Conservation (phyloP, 495 filamentous ascomycete species). For the Penicillium argentinense region DNA sequence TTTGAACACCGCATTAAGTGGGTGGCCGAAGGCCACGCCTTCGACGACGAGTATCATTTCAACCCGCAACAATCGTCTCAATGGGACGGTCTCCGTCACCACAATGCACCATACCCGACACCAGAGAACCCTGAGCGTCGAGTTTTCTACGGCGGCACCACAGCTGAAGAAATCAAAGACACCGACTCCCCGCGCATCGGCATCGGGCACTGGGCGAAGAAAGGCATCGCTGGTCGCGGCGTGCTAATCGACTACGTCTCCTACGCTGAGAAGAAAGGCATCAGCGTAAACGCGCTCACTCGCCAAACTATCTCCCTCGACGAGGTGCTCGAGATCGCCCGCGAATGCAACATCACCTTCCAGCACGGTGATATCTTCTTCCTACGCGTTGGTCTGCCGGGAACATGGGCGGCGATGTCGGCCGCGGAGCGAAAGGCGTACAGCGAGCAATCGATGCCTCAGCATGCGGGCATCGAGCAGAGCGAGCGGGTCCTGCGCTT, state of each 20-base stretch:
- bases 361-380: constrained; percentile 67
- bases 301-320: constrained; percentile 61
- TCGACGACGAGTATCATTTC: constrained; percentile 69
- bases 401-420: constrained; percentile 42
- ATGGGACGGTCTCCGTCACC: constrained; percentile 77
- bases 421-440: constrained; percentile 36
- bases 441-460: constrained; percentile 43
- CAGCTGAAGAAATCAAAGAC: constrained; percentile 51
- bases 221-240: constrained; percentile 56
- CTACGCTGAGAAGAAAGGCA: constrained; percentile 47
- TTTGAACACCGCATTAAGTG: constrained; percentile 60
- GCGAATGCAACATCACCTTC: constrained; percentile 61
- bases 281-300: constrained; percentile 55
- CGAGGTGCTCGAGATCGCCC: constrained; percentile 45
- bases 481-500: constrained; percentile 65
- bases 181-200: constrained; percentile 52
- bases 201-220: constrained; percentile 46
- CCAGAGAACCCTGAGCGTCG: constrained; percentile 34
- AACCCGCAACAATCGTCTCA: constrained; percentile 77
- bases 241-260: constrained; percentile 56
- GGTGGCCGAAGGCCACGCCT: constrained; percentile 48
- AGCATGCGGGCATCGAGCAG: constrained; percentile 61
- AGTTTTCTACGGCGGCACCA: constrained; percentile 56
- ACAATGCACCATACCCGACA: constrained; percentile 38
- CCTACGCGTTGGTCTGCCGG: constrained; percentile 65